Evolutionary conservation across 176 grass and related monocot species (phyloP).

Genomic region (Leersia perrieri): DNA sequence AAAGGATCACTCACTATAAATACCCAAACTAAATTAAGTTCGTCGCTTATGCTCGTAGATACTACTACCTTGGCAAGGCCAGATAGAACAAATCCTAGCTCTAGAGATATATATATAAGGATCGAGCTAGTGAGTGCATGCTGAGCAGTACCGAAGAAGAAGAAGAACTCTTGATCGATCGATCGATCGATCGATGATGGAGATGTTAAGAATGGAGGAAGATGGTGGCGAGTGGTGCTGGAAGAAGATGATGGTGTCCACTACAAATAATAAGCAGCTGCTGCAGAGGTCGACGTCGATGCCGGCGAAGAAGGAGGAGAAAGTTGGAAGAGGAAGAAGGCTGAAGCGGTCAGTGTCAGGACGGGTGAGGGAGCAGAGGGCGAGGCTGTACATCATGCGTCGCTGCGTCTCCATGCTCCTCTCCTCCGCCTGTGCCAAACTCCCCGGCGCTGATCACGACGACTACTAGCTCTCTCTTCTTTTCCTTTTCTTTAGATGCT

Average conservation of each 20-base stretch:
- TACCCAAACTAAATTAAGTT: not conserved
- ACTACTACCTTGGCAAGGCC: no score
- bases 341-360: constrained; percentile 10
- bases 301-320: not conserved
- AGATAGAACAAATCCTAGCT: no score
- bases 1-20: not conserved
- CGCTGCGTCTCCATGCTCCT: constrained; percentile 61
- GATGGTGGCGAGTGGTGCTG: not conserved
- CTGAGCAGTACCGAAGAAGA: no score
- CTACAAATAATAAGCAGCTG: not conserved
- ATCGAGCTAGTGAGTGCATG: no score
- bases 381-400: constrained; percentile 57
- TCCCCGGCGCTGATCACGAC: no score
- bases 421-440: constrained; percentile 7
- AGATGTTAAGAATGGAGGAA: not conserved
- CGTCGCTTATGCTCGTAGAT: no score
- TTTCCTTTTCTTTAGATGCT: no score
- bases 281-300: not conserved
- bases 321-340: not conserved
- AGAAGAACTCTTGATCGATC: no score
- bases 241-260: not conserved
- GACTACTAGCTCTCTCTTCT: not conserved
- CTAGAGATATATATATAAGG: no score
- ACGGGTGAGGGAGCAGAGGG: constrained; percentile 47
- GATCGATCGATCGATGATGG: no score